These are phyloP conservation scores for Tolypocladium ovalisporum DNA, from an alignment of 2,329 filamentous ascomycete genomes.

Conservation along the genomic window DNA sequence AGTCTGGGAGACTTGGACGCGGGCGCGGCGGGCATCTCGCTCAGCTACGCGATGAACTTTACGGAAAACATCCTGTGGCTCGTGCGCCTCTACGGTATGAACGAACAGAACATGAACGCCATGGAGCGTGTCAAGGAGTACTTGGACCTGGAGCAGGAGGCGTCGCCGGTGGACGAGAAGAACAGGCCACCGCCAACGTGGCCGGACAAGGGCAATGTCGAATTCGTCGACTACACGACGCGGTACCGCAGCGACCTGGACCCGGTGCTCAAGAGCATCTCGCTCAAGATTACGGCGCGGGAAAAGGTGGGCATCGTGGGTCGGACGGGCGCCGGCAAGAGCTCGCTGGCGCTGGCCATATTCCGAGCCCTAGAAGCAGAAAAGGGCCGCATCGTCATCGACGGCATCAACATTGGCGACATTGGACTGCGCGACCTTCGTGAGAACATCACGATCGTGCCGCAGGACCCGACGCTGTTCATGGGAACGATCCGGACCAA, in stretches of 20 bases:
- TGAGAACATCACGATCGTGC: slow-evolving; percentile 92
- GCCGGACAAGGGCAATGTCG: slow-evolving; percentile 75
- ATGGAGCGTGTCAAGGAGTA: slow-evolving; percentile 98
- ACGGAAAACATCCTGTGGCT: slow-evolving; percentile 97
- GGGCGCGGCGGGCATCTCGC: slow-evolving; percentile 82
- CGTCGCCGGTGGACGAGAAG: slow-evolving; percentile 63
- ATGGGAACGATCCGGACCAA: slow-evolving; percentile 86
- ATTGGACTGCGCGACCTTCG: slow-evolving; percentile 92
- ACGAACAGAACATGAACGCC: slow-evolving; percentile 99
- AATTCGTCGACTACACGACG: slow-evolving; percentile 83
- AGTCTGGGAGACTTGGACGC: slow-evolving; percentile 78
- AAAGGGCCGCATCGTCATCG: slow-evolving; percentile 78
- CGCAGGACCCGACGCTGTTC: slow-evolving; percentile 92
- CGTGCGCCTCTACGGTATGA: slow-evolving; percentile 83
- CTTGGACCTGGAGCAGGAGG: slow-evolving; percentile 91
- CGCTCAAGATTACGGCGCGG: slow-evolving; percentile 72
- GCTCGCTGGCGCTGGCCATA: slow-evolving; percentile 81
- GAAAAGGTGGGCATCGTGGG: slow-evolving; percentile 97
- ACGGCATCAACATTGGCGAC: slow-evolving; percentile 76
- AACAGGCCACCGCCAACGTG: slow-evolving; percentile 69
- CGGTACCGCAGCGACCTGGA: slow-evolving; percentile 82
- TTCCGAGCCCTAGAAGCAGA: slow-evolving; percentile 93
- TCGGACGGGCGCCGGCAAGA: slow-evolving; percentile 92
- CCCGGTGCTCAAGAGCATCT: slow-evolving; percentile 71
- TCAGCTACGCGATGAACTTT: slow-evolving; percentile 94